Percentiles rank a stretch among this genome's conserved stretches.
Evolutionary conservation across 345 rosid genomes (phyloP).

Genomic region (Excoecaria agallocha): DNA sequence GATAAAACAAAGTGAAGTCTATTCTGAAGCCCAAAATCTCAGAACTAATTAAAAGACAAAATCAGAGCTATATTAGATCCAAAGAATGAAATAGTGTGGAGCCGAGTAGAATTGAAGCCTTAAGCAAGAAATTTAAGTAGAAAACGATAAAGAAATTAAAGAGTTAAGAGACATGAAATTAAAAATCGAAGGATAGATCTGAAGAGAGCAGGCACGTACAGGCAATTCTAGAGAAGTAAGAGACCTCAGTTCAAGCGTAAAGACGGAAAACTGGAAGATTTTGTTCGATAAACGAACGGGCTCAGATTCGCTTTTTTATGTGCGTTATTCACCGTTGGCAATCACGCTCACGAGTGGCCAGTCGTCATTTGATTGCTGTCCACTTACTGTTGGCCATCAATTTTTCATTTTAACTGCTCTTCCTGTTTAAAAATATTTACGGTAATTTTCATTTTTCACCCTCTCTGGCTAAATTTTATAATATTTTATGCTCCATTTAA

Average conservation of each 20-base stretch:
- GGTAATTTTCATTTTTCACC: too few relatives aligned
- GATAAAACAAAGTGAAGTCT: background rate
- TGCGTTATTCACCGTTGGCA: background rate
- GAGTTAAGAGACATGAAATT: background rate
- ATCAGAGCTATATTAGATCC: background rate
- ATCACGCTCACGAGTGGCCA: background rate
- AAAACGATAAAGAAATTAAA: background rate
- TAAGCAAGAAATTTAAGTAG: background rate
- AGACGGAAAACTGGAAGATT: background rate
- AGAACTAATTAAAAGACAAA: background rate
- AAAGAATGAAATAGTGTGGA: background rate
- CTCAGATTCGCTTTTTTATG: background rate
- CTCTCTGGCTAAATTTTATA: too few relatives aligned
- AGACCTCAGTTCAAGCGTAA: background rate
- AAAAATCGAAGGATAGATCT: constrained; percentile 3
- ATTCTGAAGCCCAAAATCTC: background rate
- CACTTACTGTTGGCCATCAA: background rate
- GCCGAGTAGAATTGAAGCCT: background rate
- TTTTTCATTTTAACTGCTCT: too few relatives aligned
- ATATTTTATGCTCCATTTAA: too few relatives aligned
- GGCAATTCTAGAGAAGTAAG: background rate
- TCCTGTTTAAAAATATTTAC: too few relatives aligned
- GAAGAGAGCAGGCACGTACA: background rate
- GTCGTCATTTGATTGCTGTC: background rate
- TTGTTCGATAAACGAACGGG: background rate